These are phyloP conservation scores for Yarrowia alimentaria DNA, from an alignment of 805 yeast species.

Conservation along the genomic window DNA sequence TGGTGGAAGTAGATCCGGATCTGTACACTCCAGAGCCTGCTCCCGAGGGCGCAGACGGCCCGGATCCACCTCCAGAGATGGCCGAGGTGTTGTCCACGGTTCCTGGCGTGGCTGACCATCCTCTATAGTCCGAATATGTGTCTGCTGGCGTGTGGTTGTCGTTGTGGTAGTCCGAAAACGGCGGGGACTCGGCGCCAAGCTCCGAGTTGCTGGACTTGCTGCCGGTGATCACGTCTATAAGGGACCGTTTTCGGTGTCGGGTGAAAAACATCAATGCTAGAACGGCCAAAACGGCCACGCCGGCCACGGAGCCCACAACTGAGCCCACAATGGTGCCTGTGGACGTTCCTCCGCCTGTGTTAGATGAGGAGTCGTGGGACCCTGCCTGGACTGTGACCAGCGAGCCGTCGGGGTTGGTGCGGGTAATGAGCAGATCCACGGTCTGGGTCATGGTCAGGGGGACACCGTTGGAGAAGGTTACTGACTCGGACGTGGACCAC, in stretches of 20 bases:
- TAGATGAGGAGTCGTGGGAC: background rate
- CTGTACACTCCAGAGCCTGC: conserved; percentile 16
- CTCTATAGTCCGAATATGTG: conserved; percentile 23
- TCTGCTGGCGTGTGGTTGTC: conserved; percentile 14
- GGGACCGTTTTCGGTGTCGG: conserved; percentile 24
- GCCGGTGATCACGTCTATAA: conserved; percentile 21
- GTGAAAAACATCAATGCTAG: conserved; percentile 29
- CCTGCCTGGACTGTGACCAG: conserved; percentile 6
- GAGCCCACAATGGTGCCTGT: conserved; percentile 35
- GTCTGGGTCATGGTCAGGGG: conserved; percentile 14
- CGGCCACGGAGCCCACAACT: conserved; percentile 36
- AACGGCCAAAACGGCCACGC: conserved; percentile 33
- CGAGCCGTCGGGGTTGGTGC: conserved; percentile 24
- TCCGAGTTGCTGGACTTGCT: conserved; percentile 6
- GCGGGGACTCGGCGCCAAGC: conserved; percentile 24
- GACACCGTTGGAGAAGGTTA: conserved; percentile 18
- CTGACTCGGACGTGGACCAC: conserved; percentile 15
- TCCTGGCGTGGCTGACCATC: conserved; percentile 21
- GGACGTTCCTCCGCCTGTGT: conserved; percentile 21
- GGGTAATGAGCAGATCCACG: conserved; percentile 12
- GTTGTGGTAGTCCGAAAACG: conserved; percentile 22
- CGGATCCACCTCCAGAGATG: conserved; percentile 2
- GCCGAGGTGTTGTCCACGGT: conserved; percentile 8
- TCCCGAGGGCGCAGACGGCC: background rate
- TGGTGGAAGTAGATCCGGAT: conserved; percentile 2